Percentiles rank a stretch among this genome's conserved stretches.
These are phyloP conservation scores for Zangia roseola DNA, from an alignment of 768 basidiomycete genomes.

Conservation along the genomic window DNA sequence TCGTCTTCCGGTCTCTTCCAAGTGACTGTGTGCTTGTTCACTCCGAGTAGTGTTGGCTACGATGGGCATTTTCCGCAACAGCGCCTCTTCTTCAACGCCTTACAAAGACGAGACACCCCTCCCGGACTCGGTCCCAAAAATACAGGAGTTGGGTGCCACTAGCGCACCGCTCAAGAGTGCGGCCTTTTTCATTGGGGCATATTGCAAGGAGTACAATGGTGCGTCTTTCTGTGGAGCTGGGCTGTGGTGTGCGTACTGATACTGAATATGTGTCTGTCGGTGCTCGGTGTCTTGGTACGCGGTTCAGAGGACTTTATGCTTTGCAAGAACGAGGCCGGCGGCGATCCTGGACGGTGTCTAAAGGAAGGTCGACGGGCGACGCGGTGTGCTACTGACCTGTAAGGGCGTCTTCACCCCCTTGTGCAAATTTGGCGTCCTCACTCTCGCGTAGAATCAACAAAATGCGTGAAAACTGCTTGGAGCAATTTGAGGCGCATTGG, in stretches of 20 bases:
- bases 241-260: conserved; percentile 3
- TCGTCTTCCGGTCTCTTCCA: conserved; percentile 17
- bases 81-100: conserved; percentile 45
- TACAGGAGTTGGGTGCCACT: conserved; percentile 84
- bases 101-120: conserved; percentile 68
- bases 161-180: conserved; percentile 95
- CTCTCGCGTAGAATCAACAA: conserved; percentile 68
- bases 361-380: conserved; percentile 96
- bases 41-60: conserved; percentile 20
- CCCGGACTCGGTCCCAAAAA: conserved; percentile 67
- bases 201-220: conserved; percentile 98
- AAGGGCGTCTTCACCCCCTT: conserved; percentile 32
- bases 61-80: conserved; percentile 55
- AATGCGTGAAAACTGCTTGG: conserved; percentile 87
- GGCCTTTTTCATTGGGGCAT: conserved; percentile 93
- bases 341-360: conserved; percentile 86
- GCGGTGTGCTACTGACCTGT: conserved; percentile 93
- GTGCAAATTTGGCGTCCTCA: neutral
- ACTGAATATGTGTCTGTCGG: neutral
- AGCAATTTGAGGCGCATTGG: conserved; percentile 91
- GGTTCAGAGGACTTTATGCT: conserved; percentile 90
- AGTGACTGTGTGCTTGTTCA: conserved; percentile 5
- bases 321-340: conserved; percentile 87
- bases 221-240: conserved; percentile 25
- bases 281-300: conserved; percentile 16